Percentiles rank a stretch among this genome's conserved stretches.
Evolutionary conservation across 805 yeast genomes (phyloP).

Genomic region (Metschnikowia orientalis): DNA sequence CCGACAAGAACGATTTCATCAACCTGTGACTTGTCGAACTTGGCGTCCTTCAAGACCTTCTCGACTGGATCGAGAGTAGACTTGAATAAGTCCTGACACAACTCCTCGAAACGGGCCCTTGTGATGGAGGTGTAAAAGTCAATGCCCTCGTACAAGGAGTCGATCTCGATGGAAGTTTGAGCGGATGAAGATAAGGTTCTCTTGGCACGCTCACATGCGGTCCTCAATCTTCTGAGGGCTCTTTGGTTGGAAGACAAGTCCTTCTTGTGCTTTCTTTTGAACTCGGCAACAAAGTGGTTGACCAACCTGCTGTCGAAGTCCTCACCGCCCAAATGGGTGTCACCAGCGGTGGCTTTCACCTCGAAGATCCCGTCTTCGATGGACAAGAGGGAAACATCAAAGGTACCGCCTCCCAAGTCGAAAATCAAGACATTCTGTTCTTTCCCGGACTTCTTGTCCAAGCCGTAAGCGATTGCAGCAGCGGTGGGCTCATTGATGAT

Average conservation of each 20-base stretch:
- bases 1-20: slow-evolving; percentile 94
- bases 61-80: slow-evolving; percentile 93
- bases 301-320: slow-evolving; percentile 97
- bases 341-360: slow-evolving; percentile 87
- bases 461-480: slow-evolving; percentile 44
- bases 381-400: slow-evolving; percentile 82
- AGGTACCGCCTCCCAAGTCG: slow-evolving; percentile 98
- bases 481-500: slow-evolving; percentile 44
- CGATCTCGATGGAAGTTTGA: slow-evolving; percentile 92
- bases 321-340: slow-evolving; percentile 76
- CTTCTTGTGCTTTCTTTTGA: slow-evolving; percentile 97
- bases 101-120: slow-evolving; percentile 96
- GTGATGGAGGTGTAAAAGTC: slow-evolving; percentile 95
- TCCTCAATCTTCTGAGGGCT: slow-evolving; percentile 96
- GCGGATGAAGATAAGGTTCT: slow-evolving; percentile 95
- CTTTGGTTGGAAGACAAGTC: slow-evolving; percentile 91
- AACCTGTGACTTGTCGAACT: slow-evolving; percentile 83
- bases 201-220: slow-evolving; percentile 99
- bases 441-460: slow-evolving; percentile 47
- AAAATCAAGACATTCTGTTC: slow-evolving; percentile 90
- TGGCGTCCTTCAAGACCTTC: slow-evolving; percentile 87
- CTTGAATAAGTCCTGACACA: slow-evolving; percentile 91
- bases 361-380: slow-evolving; percentile 91
- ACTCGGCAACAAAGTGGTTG: slow-evolving; percentile 87
- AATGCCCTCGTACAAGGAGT: slow-evolving; percentile 89